Base-by-base conservation (phyloP, 768 basidiomycete genomes). In the Holtermannia corniformis region DNA sequence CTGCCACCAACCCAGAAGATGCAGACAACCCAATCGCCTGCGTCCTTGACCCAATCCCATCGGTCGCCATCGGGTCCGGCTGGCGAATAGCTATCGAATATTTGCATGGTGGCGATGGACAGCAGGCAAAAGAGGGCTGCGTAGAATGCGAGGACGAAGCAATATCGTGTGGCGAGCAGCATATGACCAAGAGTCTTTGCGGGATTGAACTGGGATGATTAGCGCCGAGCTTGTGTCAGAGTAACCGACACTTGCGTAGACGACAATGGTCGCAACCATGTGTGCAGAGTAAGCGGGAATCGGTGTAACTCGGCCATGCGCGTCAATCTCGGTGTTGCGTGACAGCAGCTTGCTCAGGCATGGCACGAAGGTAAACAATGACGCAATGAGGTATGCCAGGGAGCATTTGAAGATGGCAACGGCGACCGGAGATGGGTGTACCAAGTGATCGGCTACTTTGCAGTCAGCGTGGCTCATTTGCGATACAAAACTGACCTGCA, bases 161-260 rank as follows among this genome's bases (percentile, higher is more conserved):
- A 95, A 70, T 80, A 91, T 4, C 85, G 74, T 61, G 89, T 83
- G 10, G 92, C 88, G 67, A 96, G 88, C 41, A 93, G 71, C 91
- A 97, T 97, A 0, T 79, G 85, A 3, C 93, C 95, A 3, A 86
- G 75, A 0, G 89, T 91, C 65, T 93, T 91, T 23, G 91, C 91
- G 3, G 93, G 93, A 61, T 92, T 89, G 71, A 82, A 96, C 72
- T 96, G 91, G 0, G 87, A 28, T 23, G 20, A n/a, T n/a, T n/a
- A n/a, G 19, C n/a, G 25, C 3, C 3, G 19, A 41, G 10, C 27
- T 19, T 28, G 16, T 11, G 22, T 24, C 26, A 28, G 4, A 13
- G 25, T 21, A n/a, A n/a, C n/a, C n/a, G n/a, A n/a, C n/a, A 23
- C 16, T 26, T 14, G 46, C 90, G 49, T 72, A 95, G 80, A 72